phyloP scores from a whole-genome alignment of 192 early-diverging fungal genomes.

The Backusella circina region DNA sequence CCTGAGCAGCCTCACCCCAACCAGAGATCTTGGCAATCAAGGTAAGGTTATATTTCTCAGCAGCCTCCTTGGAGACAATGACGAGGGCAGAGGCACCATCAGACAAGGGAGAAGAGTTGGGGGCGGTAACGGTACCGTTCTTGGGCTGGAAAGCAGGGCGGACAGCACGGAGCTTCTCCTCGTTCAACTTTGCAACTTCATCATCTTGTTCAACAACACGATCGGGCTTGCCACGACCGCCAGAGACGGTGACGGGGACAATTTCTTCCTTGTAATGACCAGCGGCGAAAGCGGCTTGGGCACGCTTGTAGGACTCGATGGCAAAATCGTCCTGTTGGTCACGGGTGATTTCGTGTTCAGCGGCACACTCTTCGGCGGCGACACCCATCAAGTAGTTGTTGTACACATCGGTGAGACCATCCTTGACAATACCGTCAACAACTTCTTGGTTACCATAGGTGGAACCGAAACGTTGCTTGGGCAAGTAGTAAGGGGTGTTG shows the following conservation, averaged over 20 bases:
- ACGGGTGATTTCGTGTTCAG: slow-evolving; percentile 71
- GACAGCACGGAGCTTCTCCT: slow-evolving; percentile 84
- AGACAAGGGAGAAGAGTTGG: slow-evolving; percentile 81
- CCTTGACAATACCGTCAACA: slow-evolving; percentile 72
- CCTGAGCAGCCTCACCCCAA: slow-evolving; percentile 72
- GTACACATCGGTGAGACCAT: slow-evolving; percentile 77
- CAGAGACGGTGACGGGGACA: slow-evolving; percentile 66
- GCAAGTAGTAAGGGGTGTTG: slow-evolving; percentile 78
- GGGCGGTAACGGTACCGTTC: slow-evolving; percentile 90
- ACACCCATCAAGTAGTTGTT: slow-evolving; percentile 73
- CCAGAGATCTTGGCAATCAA: slow-evolving; percentile 57
- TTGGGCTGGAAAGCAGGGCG: slow-evolving; percentile 83
- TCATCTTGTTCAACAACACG: slow-evolving; percentile 64
- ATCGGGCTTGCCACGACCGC: slow-evolving; percentile 66
- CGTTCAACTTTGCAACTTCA: slow-evolving; percentile 70
- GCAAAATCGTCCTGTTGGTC: slow-evolving; percentile 82
- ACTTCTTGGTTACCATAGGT: slow-evolving; percentile 70
- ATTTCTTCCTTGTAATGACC: slow-evolving; percentile 68
- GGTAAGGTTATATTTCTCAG: slow-evolving; percentile 47
- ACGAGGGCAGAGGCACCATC: slow-evolving; percentile 78
- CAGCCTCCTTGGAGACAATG: slow-evolving; percentile 64
- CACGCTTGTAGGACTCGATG: slow-evolving; percentile 73
- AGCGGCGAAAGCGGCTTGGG: slow-evolving; percentile 66
- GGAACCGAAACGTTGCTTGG: slow-evolving; percentile 73
- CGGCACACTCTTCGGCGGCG: slow-evolving; percentile 78